Evolutionary conservation across 108 stramenopile genomes (phyloP).

Genomic region (Cyclotella kingstonii): DNA sequence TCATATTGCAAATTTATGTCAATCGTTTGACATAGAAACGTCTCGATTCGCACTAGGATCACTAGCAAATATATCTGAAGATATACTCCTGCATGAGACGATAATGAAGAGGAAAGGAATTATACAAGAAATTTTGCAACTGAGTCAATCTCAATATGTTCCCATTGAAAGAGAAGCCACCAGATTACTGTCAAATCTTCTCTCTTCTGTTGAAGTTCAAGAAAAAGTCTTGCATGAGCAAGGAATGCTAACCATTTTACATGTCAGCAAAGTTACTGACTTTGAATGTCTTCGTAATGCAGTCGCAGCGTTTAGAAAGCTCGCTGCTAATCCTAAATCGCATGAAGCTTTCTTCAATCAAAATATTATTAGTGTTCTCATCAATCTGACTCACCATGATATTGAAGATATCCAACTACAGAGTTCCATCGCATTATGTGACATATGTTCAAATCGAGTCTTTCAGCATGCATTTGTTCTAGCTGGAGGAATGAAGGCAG

Average conservation of each 20-base stretch:
- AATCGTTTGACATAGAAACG: conserved; percentile 63
- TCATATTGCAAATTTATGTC: conserved; percentile 28
- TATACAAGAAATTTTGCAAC: conserved; percentile 51
- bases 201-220: conserved; percentile 42
- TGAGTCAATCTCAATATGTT: conserved; percentile 54
- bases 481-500: conserved; percentile 51
- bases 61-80: conserved; percentile 72
- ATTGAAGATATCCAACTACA: conserved; percentile 52
- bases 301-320: conserved; percentile 67
- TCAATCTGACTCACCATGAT: conserved; percentile 37
- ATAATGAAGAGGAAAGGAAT: conserved; percentile 44
- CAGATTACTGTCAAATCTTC: conserved; percentile 57
- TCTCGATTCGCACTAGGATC: conserved; percentile 71
- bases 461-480: conserved; percentile 64
- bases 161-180: conserved; percentile 66
- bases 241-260: conserved; percentile 53
- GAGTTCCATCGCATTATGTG: conserved; percentile 72
- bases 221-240: conserved; percentile 51
- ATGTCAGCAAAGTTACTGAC: conserved; percentile 54
- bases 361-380: conserved; percentile 56
- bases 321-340: conserved; percentile 48
- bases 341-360: conserved; percentile 63
- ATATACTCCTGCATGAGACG: conserved; percentile 43
- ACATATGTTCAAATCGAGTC: conserved; percentile 66
- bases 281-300: conserved; percentile 67